Evolutionary conservation across 106 monocot species (phyloP).

Genomic region (Dendrobium nobile): DNA sequence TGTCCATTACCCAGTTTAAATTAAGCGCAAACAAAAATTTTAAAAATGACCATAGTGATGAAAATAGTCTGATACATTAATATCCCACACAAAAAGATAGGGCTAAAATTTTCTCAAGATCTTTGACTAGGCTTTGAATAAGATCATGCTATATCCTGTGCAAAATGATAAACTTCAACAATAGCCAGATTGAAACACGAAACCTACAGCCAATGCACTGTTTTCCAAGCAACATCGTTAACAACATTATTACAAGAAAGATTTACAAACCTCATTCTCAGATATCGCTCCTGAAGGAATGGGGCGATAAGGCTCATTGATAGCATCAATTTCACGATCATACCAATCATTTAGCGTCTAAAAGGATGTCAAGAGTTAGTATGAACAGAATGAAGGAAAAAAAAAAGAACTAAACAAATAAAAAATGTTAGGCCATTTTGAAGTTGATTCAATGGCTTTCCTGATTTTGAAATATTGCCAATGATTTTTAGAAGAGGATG

Average conservation of each 20-base stretch:
- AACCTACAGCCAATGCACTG: background rate
- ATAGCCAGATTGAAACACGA: background rate
- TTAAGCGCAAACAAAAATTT: background rate
- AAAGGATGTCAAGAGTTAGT: conserved; percentile 9
- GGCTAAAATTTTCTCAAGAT: background rate
- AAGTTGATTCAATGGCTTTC: background rate
- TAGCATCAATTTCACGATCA: conserved; percentile 84
- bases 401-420: background rate
- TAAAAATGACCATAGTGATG: background rate
- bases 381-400: background rate
- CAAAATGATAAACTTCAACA: background rate
- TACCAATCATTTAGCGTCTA: conserved; percentile 95
- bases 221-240: background rate
- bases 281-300: conserved; percentile 98
- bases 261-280: conserved; percentile 59
- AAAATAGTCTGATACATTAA: background rate
- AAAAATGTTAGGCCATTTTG: background rate
- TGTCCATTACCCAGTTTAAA: background rate
- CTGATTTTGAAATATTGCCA: background rate
- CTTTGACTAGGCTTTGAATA: background rate
- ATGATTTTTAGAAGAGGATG: too few species aligned
- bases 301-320: conserved; percentile 93
- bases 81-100: background rate
- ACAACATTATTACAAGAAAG: background rate
- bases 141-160: background rate